Evolutionary conservation across 768 basidiomycete species (phyloP).

Genomic region (Kwoniella pini): DNA sequence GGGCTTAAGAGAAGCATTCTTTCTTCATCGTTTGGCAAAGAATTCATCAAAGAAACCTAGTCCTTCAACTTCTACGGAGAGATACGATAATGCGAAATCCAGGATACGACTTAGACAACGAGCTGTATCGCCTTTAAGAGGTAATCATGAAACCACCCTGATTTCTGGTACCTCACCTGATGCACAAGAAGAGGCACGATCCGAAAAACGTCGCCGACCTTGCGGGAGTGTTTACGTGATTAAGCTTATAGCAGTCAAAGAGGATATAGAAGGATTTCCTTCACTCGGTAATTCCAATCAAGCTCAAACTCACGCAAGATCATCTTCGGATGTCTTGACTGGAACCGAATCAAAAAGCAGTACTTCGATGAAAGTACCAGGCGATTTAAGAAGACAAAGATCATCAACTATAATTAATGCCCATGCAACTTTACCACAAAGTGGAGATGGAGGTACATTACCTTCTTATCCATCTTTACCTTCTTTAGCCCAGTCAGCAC

Average conservation of each 20-base stretch:
- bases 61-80: neutral
- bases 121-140: slow-evolving; percentile 20
- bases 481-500: slow-evolving; percentile 21
- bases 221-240: slow-evolving; percentile 39
- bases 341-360: neutral
- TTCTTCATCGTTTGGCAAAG: slow-evolving; percentile 49
- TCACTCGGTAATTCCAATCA: neutral
- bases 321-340: slow-evolving; percentile 29
- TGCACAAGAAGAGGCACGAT: neutral
- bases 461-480: slow-evolving; percentile 38
- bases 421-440: slow-evolving; percentile 12
- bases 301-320: slow-evolving; percentile 23
- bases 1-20: slow-evolving; percentile 56
- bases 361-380: neutral
- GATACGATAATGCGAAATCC: neutral
- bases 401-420: slow-evolving; percentile 30
- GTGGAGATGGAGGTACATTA: slow-evolving; percentile 3
- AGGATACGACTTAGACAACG: slow-evolving; percentile 3
- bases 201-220: neutral
- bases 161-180: no score
- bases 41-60: slow-evolving; percentile 1
- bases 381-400: slow-evolving; percentile 24
- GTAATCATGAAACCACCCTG: slow-evolving; percentile 1
- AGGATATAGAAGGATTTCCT: slow-evolving; percentile 28
- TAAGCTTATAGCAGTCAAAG: slow-evolving; percentile 46